Conservation (phyloP, 2,329 filamentous ascomycete species). For the Torrubiellomyces zombiae region DNA sequence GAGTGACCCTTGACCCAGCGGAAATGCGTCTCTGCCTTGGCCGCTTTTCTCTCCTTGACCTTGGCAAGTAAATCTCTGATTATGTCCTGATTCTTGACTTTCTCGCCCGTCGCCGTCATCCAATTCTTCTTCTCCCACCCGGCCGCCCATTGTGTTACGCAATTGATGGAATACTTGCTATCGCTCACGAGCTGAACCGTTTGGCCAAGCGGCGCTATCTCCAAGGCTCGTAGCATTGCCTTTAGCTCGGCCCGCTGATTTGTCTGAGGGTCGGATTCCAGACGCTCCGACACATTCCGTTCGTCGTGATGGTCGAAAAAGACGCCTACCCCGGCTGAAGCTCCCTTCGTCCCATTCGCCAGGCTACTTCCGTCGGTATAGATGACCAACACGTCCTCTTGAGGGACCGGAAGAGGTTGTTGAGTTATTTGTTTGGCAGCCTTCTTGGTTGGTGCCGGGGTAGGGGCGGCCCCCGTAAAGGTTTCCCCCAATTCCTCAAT, state of each 20-base stretch:
- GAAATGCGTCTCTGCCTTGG: conserved; percentile 50
- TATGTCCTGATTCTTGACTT: conserved; percentile 77
- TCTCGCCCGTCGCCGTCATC: conserved; percentile 52
- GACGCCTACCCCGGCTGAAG: conserved; percentile 44
- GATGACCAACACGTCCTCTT: conserved; percentile 18
- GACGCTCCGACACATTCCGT: conserved; percentile 56
- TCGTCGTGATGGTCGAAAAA: conserved; percentile 41
- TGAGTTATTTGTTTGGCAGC: conserved; percentile 1
- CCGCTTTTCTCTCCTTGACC: conserved; percentile 50
- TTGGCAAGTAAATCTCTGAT: conserved; percentile 54
- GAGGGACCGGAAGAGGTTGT: conserved; percentile 1
- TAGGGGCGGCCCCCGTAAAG: conserved; percentile 5
- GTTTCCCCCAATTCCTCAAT: conserved; percentile 21
- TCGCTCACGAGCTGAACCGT: conserved; percentile 71
- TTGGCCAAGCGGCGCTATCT: conserved; percentile 51
- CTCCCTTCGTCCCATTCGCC: conserved; percentile 38
- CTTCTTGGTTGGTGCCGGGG: conserved; percentile 12
- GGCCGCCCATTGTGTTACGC: conserved; percentile 66
- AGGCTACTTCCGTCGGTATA: conserved; percentile 49
- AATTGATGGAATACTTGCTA: conserved; percentile 80
- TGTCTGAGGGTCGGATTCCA: conserved; percentile 61
- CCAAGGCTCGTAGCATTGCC: conserved; percentile 68
- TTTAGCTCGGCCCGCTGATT: conserved; percentile 95
- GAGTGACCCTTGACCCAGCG: conserved; percentile 84
- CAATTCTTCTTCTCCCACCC: conserved; percentile 65